These are phyloP conservation scores for Fusarium haematococcum DNA, from an alignment of 2,329 filamentous ascomycete genomes.

Conservation along the genomic window DNA sequence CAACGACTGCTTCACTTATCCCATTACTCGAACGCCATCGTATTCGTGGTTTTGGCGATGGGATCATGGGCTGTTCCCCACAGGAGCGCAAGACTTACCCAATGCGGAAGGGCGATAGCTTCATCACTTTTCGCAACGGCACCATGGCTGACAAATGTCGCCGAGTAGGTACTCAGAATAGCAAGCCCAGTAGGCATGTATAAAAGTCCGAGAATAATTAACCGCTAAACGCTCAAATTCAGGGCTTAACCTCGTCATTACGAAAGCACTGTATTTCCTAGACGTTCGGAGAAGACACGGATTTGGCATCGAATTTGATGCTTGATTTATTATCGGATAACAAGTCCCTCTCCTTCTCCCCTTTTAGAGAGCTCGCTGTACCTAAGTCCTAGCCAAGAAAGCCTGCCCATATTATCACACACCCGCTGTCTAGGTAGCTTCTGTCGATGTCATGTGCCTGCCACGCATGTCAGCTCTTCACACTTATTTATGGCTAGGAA, in stretches of 20 bases:
- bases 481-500: background rate
- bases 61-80: background rate
- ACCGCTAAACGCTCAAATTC: background rate
- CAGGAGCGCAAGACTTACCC: slow-evolving; percentile 1
- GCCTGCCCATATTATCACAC: background rate
- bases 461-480: background rate
- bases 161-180: no score
- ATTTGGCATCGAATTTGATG: no score
- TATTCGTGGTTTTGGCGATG: background rate
- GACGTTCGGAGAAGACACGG: no score
- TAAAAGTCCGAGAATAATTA: background rate
- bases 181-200: no score
- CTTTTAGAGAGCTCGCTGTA: no score
- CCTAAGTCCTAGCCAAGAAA: background rate
- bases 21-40: background rate
- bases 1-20: background rate
- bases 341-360: no score
- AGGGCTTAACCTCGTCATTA: no score
- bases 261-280: no score
- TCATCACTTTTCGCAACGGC: background rate
- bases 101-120: background rate
- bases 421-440: background rate
- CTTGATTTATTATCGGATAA: no score
- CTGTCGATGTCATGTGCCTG: background rate
- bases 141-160: background rate